Conservation (phyloP, 352 stramenopile species). For the Globisporangium spiculum region DNA sequence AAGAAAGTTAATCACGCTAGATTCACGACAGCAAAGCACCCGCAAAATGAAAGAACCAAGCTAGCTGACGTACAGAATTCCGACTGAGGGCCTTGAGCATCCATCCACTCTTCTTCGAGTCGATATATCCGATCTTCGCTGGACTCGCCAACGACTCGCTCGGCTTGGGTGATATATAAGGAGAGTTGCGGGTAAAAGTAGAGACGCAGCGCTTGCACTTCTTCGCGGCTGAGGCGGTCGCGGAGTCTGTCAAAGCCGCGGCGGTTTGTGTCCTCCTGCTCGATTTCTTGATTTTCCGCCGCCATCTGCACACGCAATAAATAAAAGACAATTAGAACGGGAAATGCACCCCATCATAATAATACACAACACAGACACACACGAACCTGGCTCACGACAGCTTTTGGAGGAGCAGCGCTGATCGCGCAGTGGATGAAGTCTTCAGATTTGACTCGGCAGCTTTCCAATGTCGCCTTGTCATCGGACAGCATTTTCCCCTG, state of each 20-base stretch:
- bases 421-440: slow-evolving; percentile 89
- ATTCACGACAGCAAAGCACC: neutral
- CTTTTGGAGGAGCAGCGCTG: slow-evolving; percentile 71
- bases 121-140: slow-evolving; percentile 88
- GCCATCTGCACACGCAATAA: slow-evolving; percentile 14
- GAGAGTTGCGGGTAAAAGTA: slow-evolving; percentile 89
- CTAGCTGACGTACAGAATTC: slow-evolving; percentile 68
- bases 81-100: slow-evolving; percentile 79
- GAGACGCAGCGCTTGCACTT: slow-evolving; percentile 79
- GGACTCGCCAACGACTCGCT: slow-evolving; percentile 66
- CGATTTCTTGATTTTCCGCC: slow-evolving; percentile 25
- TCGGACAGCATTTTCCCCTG: slow-evolving; percentile 86
- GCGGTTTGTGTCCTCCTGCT: slow-evolving; percentile 52
- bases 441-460: slow-evolving; percentile 74
- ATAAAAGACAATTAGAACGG: neutral
- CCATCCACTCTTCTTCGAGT: slow-evolving; percentile 88
- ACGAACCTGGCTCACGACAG: slow-evolving; percentile 69
- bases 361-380: neutral
- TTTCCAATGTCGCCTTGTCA: slow-evolving; percentile 67
- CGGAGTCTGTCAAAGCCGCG: slow-evolving; percentile 79
- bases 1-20: neutral
- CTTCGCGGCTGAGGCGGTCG: slow-evolving; percentile 78
- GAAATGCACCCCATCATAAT: neutral
- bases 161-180: slow-evolving; percentile 79
- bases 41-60: neutral